A percentile compares a stretch with the other conserved stretches of the same genome.
phyloP scores from a whole-genome alignment of 495 filamentous ascomycete genomes.

The Schizothecium vesticola region DNA sequence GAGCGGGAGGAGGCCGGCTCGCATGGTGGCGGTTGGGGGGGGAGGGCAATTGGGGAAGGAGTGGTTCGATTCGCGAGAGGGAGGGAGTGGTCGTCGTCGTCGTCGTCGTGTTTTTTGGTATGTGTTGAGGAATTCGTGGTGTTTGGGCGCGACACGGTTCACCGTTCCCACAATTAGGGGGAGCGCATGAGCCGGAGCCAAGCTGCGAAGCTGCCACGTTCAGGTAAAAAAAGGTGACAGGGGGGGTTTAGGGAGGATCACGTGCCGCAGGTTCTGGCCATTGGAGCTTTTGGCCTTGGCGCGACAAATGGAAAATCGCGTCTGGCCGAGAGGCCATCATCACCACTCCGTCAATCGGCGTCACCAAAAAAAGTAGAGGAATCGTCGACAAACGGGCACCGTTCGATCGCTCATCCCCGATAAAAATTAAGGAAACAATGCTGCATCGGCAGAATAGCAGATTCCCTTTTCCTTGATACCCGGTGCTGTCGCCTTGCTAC shows the following conservation, averaged over 20 bases:
- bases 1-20: slow-evolving; percentile 41
- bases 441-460: not conserved
- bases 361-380: not conserved
- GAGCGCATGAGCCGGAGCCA: slow-evolving; percentile 3
- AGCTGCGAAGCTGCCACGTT: slow-evolving; percentile 44
- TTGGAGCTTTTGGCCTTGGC: not conserved
- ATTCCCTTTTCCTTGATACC: not conserved
- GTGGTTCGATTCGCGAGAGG: not conserved
- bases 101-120: not conserved
- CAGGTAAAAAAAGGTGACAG: slow-evolving; percentile 31
- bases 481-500: not conserved
- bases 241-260: slow-evolving; percentile 20
- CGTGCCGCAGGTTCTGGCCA: slow-evolving; percentile 13
- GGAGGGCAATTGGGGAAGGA: not conserved
- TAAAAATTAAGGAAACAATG: not conserved
- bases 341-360: not conserved
- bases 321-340: not conserved
- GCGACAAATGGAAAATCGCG: slow-evolving; percentile 1
- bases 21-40: slow-evolving; percentile 35
- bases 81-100: slow-evolving; percentile 4
- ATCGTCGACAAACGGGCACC: not conserved
- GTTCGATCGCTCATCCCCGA: not conserved
- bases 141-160: not conserved
- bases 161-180: slow-evolving; percentile 3
- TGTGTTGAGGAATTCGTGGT: not conserved